phyloP scores from a whole-genome alignment of 2,329 filamentous ascomycete species.

The Aspergillus pseudonomiae region DNA sequence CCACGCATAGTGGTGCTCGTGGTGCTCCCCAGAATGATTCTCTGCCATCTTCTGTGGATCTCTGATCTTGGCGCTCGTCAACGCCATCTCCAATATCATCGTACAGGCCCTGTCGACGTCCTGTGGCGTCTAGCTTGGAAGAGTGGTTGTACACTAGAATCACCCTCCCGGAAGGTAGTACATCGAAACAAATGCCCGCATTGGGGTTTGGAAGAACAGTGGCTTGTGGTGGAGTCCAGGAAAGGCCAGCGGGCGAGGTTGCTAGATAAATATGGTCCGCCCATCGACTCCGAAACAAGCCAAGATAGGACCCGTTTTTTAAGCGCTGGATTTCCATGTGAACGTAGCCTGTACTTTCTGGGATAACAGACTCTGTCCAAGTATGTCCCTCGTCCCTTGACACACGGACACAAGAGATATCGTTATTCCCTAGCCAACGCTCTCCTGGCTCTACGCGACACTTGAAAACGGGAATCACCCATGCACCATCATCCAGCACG shows the following conservation, averaged over 20 bases:
- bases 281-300: neutral
- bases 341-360: neutral
- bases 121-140: neutral
- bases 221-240: neutral
- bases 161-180: neutral
- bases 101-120: neutral
- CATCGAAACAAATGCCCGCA: neutral
- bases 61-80: neutral
- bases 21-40: neutral
- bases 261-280: neutral
- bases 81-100: neutral
- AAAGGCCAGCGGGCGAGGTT: neutral
- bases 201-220: neutral
- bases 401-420: neutral
- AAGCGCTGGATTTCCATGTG: neutral
- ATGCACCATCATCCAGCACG: neutral
- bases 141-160: neutral
- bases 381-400: neutral
- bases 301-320: neutral
- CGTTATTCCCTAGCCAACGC: neutral
- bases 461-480: neutral
- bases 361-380: neutral
- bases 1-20: neutral
- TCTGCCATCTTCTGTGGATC: neutral
- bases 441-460: neutral